Conservation (phyloP, 345 rosid genomes). For the Physaria fendleri region DNA sequence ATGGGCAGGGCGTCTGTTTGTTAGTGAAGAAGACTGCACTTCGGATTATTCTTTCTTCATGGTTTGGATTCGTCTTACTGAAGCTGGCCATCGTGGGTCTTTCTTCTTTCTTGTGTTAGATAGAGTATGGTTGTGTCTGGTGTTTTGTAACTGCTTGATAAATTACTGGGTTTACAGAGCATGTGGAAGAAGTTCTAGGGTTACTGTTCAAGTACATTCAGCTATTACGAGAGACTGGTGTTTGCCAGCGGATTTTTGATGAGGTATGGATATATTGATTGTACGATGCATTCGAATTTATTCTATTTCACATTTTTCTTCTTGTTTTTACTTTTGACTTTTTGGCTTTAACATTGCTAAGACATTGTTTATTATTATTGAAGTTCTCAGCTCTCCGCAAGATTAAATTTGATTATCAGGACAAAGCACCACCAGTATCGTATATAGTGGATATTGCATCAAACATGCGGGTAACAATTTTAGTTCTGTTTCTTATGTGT, state of each 20-base stretch:
- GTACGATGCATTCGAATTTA: neutral
- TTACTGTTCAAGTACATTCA: conserved; percentile 72
- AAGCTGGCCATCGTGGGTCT: conserved; percentile 83
- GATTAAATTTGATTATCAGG: conserved; percentile 79
- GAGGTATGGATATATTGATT: conserved; percentile 51
- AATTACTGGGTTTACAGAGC: conserved; percentile 45
- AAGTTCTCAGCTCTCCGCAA: conserved; percentile 84
- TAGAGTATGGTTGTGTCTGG: conserved; percentile 1
- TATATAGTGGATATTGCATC: conserved; percentile 50
- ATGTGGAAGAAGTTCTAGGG: conserved; percentile 72
- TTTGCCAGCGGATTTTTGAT: conserved; percentile 89
- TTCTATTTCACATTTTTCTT: neutral
- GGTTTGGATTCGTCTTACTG: conserved; percentile 69
- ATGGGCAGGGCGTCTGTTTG: conserved; percentile 74
- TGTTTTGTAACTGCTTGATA: conserved; percentile 14
- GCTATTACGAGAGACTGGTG: conserved; percentile 69
- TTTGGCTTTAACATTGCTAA: conserved; percentile 2
- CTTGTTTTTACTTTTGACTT: neutral
- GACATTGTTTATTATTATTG: conserved; percentile 32
- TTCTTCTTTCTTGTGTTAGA: neutral
- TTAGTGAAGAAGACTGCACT: conserved; percentile 66
- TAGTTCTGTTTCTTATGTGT: neutral
- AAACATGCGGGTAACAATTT: conserved; percentile 55
- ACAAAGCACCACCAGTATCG: conserved; percentile 59
- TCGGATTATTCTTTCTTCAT: conserved; percentile 66